Evolutionary conservation across 495 filamentous ascomycete genomes (phyloP), one percentile per base, ranked within the genome.

Genomic region (Lineolata rhizophorae): DNA sequence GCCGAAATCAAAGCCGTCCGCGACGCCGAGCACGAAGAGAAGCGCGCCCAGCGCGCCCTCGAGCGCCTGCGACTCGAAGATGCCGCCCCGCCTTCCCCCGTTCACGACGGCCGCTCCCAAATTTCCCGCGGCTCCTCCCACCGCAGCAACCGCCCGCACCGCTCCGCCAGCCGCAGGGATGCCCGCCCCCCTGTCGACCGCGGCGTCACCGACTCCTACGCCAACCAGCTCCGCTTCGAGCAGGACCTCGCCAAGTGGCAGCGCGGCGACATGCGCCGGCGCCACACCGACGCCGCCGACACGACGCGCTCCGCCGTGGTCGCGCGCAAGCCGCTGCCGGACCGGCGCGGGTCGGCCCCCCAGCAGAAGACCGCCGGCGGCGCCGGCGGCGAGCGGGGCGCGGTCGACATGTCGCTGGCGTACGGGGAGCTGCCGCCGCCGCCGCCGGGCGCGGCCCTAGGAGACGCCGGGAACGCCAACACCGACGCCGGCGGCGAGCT

Each of bases 321-420:
- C 15, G 22, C 22, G n/a, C 22, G 22, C 22, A 6, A 6, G n/a
- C 6, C 22, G 6, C 6, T n/a, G 37, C 47, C 53, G 5, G 29
- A 34, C 1, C 32, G 53, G 17, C 32, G 53, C 15, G 37, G 54
- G 31, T 51, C 47, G 18, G 51, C 49, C 13, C 38, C 37, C 25
- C 45, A 45, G 16, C 20, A 44, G 3, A 26, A 17, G 12, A 11
- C 37, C 8, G 6, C 16, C 4, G 17, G 9, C 26, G 33, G 12
- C 5, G 26, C 51, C 31, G 57, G 28, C 39, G 60, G 61, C n/a
- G 55, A 60, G 26, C 64, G 70, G 28, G 8, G 8, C 8, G 14
- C 6, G 6, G 71, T 90, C 36, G 83, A 93, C 40, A 80, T 87
- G 75, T 62, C 87, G 41, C 58, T 93, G 14, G 83, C 83, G 12